phyloP scores from a whole-genome alignment of 1,284 basidiomycete species.

The Puccinia horiana region DNA sequence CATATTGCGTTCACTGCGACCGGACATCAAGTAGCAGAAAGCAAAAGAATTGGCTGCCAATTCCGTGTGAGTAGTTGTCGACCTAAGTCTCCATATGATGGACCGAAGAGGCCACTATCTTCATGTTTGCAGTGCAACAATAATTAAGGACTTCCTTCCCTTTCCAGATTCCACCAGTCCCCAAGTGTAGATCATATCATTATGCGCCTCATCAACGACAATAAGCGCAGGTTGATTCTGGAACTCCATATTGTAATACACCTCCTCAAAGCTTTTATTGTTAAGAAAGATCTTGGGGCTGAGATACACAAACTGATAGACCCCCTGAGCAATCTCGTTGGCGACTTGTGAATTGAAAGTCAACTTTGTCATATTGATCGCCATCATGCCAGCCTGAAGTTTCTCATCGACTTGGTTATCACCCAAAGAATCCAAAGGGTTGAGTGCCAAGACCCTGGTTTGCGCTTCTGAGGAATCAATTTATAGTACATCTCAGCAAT shows the following conservation, averaged over 20 bases:
- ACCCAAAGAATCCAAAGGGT: not conserved
- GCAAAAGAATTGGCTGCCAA: not conserved
- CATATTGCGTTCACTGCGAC: conserved; percentile 10
- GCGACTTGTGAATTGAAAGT: not conserved
- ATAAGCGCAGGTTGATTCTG: not conserved
- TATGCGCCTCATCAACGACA: conserved; percentile 20
- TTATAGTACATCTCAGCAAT: not conserved
- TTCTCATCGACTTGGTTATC: not conserved
- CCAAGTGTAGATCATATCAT: no score
- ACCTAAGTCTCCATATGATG: conserved; percentile 19
- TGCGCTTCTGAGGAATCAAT: not conserved
- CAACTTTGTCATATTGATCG: conserved; percentile 8
- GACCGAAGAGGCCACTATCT: conserved; percentile 1
- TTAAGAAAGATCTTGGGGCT: conserved; percentile 4
- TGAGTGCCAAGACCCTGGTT: not conserved
- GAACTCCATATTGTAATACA: not conserved
- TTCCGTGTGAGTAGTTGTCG: not conserved
- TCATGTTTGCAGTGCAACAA: not conserved
- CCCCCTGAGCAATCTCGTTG: not conserved
- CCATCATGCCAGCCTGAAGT: not conserved
- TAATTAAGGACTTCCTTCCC: not conserved
- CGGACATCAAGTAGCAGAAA: conserved; percentile 10
- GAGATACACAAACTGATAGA: conserved; percentile 12
- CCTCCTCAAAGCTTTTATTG: not conserved
- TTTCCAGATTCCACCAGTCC: not conserved